Evolutionary conservation across 768 basidiomycete genomes (phyloP), one percentile per base, ranked within the genome.

Genomic region (Boletus fagicola): DNA sequence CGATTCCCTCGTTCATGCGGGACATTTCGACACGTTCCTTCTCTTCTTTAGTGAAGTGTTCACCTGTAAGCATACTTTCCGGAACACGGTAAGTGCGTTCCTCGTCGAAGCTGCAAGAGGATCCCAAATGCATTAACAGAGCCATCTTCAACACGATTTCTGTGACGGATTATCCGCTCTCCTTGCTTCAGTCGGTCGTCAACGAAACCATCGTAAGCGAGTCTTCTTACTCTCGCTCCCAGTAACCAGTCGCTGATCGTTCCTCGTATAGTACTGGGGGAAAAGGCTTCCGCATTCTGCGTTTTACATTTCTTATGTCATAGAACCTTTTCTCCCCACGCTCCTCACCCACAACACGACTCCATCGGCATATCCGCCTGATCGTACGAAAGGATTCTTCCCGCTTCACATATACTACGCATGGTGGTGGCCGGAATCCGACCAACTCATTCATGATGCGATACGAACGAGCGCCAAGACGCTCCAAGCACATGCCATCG

Each of bases 291-390:
- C 28, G 5, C 28, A 28, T 28, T 28, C 5, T 28, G 28, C 1
- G 28, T 28, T 28, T 5, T 28, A 28, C 28, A 1, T 28, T 28
- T 28, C 28, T 28, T 6, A 28, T 28, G 28, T 28, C 28, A 28
- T 28, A 28, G 28, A 28, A 1, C 5, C 28, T 28, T 28, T 28
- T 28, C 28, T 28, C 28, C 28, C 28, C 5, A 28, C 28, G 5
- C 28, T 6, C 5, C 28, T 28, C 28, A 28, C 28, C 28, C 28
- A 28, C 5, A 6, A 28, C 28, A 28, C 28, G 6, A 28, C 28
- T 1, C 44, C 70, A 0, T 74, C 79, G 15, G 83, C 82, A 1
- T 84, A 77, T 64, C 82, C 82, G 4, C 77, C 78, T 4, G 58
- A 61, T 30, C 78, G 81, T 31, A 44, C 28, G 6, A 3, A 28